Evolutionary conservation across 2,329 filamentous ascomycete genomes (phyloP), one percentile per base, ranked within the genome.

Genomic region (Grosmannia serpens): DNA sequence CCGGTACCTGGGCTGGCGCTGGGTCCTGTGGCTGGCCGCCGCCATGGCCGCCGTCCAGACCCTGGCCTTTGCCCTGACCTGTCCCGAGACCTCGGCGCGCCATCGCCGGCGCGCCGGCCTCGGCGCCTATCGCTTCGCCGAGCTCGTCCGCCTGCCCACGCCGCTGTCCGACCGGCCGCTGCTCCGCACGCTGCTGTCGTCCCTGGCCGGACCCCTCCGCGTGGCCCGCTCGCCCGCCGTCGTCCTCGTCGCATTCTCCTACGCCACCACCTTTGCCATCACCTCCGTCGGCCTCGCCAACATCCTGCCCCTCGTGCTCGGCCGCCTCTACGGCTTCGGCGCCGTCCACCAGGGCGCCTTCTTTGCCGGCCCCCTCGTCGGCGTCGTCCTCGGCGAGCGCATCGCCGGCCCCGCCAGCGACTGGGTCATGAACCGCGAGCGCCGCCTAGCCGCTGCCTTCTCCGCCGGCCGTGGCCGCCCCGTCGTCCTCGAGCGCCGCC

Each of bases 1-100:
- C 33, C 63, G 64, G 47, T 64, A 15, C 27, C 54, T 62, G 1
- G 65, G 65, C 41, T 66, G 65, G 65, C 49, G 56, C 10, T 66
- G 63, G 63, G 64, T 65, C 53, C 62, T 66, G 58, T 65, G 54
- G 54, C 41, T 56, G 20, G 6, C 35, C 11, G 41, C 54, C 10
- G 33, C 33, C 20, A 22, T 56, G 7, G 24, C 26, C 22, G 35
- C 24, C 15, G 53, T 24, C 35, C 24, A 46, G 53, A n/a, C 20
- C 8, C 4, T 54, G 5, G 53, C 9, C 5, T 26, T 44, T 26
- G 6, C 33, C 7, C 8, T 56, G 15, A 10, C 54, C 24, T 26
- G n/a, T 27, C 41, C 44, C 6, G 53, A 44, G 44, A 55, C 35
- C 5, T 55, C 33, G n/a, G 13, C 15, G 53, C 29, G 27, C 8